Conservation (phyloP, 805 yeast genomes). For the Metschnikowia reukaufii region DNA sequence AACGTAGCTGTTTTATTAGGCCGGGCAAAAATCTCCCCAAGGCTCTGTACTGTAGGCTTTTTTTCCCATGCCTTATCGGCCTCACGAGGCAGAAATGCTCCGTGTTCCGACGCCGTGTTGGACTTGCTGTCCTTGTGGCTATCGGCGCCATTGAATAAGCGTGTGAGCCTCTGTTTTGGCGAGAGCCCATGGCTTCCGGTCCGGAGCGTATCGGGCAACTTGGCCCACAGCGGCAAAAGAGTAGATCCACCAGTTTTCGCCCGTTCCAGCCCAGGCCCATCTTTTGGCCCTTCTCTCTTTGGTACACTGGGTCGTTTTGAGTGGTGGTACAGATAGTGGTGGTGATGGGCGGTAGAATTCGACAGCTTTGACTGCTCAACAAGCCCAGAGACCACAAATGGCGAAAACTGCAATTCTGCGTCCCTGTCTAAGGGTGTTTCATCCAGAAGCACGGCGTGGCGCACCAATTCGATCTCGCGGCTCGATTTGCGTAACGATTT, state of each 20-base stretch:
- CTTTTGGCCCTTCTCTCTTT: not conserved
- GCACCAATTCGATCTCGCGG: not conserved
- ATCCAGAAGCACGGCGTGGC: not conserved
- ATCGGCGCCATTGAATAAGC: conserved; percentile 6
- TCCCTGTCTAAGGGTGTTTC: not conserved
- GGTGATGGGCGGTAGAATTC: not conserved
- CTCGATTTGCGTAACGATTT: not conserved
- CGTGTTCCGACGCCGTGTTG: conserved; percentile 7
- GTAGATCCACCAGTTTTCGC: conserved; percentile 7
- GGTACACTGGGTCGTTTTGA: no score
- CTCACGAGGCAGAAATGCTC: conserved; percentile 11
- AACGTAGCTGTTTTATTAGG: not conserved
- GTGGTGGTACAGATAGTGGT: no score
- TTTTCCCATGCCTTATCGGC: conserved; percentile 7
- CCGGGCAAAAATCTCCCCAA: conserved; percentile 7
- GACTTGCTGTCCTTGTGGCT: conserved; percentile 1
- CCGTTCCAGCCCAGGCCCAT: conserved; percentile 1
- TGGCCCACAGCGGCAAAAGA: conserved; percentile 14
- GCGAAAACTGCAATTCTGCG: conserved; percentile 11
- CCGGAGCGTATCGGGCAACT: conserved; percentile 2
- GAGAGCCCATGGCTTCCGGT: conserved; percentile 1
- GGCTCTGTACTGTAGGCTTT: conserved; percentile 9
- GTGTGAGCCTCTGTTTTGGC: conserved; percentile 11
- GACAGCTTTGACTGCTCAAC: conserved; percentile 1
- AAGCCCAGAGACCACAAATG: conserved; percentile 4